Conservation (phyloP, 352 stramenopile genomes). For the Globisporangium acanthophoron region DNA sequence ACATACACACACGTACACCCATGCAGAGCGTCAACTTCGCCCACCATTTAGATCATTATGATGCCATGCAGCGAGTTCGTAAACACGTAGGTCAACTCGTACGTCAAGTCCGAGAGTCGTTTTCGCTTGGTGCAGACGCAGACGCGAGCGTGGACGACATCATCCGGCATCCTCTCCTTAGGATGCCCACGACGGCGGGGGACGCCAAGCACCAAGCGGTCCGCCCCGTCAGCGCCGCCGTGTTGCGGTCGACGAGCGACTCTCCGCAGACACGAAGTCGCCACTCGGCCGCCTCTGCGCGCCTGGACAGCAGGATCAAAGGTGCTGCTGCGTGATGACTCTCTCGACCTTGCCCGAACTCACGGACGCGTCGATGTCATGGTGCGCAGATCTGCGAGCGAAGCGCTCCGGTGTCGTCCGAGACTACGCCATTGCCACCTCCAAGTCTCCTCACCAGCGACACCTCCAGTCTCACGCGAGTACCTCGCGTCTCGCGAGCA, state of each 20-base stretch:
- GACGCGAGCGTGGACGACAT: too few relatives aligned
- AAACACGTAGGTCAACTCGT: too few relatives aligned
- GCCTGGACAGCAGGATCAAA: slow-evolving; percentile 13
- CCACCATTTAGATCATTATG: too few relatives aligned
- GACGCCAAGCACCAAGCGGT: neutral
- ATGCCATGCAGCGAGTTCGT: too few relatives aligned
- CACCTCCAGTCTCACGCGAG: slow-evolving; percentile 1
- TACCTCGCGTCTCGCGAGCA: neutral
- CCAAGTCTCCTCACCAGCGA: slow-evolving; percentile 13
- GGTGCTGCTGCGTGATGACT: neutral
- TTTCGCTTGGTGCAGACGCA: too few relatives aligned
- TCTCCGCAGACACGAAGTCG: neutral
- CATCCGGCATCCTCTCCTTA: too few relatives aligned
- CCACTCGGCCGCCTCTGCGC: neutral
- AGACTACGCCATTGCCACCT: slow-evolving; percentile 6
- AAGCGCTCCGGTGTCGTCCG: slow-evolving; percentile 4
- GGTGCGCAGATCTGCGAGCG: slow-evolving; percentile 6
- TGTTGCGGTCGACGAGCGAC: neutral
- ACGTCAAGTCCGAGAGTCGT: too few relatives aligned
- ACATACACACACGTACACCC: too few relatives aligned
- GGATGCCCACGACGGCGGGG: neutral
- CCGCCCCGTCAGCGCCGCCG: neutral
- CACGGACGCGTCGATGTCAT: neutral
- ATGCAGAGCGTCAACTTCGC: too few relatives aligned
- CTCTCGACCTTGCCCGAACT: neutral